phyloP scores from a whole-genome alignment of 2,329 filamentous ascomycete species.

The Penicillium sp. region DNA sequence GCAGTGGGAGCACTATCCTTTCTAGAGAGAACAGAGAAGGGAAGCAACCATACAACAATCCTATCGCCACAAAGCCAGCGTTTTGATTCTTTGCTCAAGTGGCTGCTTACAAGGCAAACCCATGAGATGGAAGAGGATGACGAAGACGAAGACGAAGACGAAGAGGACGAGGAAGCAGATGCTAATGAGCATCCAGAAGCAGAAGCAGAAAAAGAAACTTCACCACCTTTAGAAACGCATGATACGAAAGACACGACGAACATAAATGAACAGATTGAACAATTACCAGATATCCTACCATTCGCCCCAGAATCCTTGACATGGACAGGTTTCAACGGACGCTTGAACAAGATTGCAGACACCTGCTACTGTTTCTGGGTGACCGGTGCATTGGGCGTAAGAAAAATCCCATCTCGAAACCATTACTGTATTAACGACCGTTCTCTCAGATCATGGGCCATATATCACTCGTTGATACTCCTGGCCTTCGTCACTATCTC shows the following conservation, averaged over 20 bases:
- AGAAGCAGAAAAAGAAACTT: background rate
- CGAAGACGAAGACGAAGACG: slow-evolving; percentile 44
- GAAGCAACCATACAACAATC: slow-evolving; percentile 25
- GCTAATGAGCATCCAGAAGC: slow-evolving; percentile 10
- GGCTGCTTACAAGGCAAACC: slow-evolving; percentile 64
- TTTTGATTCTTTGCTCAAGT: slow-evolving; percentile 43
- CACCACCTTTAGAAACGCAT: background rate
- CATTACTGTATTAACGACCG: slow-evolving; percentile 12
- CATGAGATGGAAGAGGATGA: slow-evolving; percentile 49
- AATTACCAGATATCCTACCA: slow-evolving; percentile 25
- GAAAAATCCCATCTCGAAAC: slow-evolving; percentile 5
- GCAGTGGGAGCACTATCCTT: slow-evolving; percentile 74
- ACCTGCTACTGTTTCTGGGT: slow-evolving; percentile 98
- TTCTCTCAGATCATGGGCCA: slow-evolving; percentile 54
- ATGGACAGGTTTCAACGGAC: slow-evolving; percentile 79
- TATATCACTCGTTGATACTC: slow-evolving; percentile 54
- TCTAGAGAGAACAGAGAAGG: slow-evolving; percentile 57
- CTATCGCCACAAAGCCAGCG: slow-evolving; percentile 26
- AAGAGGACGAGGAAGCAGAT: slow-evolving; percentile 32
- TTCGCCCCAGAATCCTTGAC: slow-evolving; percentile 32
- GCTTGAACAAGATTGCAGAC: slow-evolving; percentile 85
- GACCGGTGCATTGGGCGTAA: slow-evolving; percentile 57
- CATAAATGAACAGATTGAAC: slow-evolving; percentile 23
- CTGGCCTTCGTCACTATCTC: slow-evolving; percentile 69
- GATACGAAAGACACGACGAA: slow-evolving; percentile 13